A percentile compares a stretch with the other conserved stretches of the same genome.
These are phyloP conservation scores for Phaffia australis DNA, from an alignment of 768 basidiomycete species.

Conservation along the genomic window DNA sequence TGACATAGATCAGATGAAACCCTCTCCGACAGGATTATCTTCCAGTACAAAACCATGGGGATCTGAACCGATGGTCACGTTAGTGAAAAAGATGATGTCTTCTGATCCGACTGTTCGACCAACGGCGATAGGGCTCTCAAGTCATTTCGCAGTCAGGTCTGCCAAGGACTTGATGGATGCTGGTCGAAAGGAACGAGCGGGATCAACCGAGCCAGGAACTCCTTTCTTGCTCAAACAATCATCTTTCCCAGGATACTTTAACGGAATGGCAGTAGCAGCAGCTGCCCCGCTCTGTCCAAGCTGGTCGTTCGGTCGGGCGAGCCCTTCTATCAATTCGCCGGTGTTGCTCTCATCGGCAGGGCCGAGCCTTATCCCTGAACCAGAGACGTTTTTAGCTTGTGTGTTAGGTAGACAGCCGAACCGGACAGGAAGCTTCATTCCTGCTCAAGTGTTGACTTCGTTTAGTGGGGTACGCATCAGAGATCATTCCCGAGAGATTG, in stretches of 20 bases:
- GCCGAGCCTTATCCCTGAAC: too few species aligned
- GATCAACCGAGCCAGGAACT: background rate
- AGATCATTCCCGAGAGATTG: too few species aligned
- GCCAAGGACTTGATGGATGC: conserved; percentile 12
- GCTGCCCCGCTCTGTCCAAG: background rate
- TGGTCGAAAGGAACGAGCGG: too few species aligned
- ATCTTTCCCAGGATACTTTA: background rate
- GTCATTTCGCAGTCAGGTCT: conserved; percentile 19
- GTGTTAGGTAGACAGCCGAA: too few species aligned
- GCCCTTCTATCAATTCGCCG: too few species aligned
- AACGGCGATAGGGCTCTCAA: conserved; percentile 26
- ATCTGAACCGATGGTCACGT: conserved; percentile 24
- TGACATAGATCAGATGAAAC: background rate
- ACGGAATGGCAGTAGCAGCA: background rate
- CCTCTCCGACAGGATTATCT: background rate
- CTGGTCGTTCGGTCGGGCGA: background rate
- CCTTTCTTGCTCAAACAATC: background rate
- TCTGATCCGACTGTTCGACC: conserved; percentile 25
- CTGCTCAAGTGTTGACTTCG: too few species aligned
- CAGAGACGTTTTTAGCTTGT: too few species aligned
- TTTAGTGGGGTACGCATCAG: too few species aligned
- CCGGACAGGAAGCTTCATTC: too few species aligned
- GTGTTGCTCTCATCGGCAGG: too few species aligned
- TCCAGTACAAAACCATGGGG: background rate
- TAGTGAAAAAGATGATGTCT: conserved; percentile 33